Conservation (phyloP, 306 rosid genomes). For the Glycine tomentella region DNA sequence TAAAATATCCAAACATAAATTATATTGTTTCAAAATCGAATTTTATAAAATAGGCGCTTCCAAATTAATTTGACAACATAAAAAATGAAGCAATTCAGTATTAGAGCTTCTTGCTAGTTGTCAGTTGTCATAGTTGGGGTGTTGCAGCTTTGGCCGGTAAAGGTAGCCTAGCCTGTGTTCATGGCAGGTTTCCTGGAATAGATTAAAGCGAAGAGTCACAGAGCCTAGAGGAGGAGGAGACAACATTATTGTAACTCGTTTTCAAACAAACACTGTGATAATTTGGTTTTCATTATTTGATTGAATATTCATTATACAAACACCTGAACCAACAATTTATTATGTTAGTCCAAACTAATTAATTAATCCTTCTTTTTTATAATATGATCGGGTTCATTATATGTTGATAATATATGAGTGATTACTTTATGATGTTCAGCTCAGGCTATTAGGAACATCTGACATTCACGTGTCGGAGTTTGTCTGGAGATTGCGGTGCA, state of each 20-base stretch:
- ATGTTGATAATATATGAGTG: neutral
- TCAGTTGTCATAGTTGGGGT: no score
- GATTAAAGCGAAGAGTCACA: no score
- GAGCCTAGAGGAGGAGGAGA: no score
- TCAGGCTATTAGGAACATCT: conserved; percentile 34
- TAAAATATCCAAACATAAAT: no score
- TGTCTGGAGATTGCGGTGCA: conserved; percentile 20
- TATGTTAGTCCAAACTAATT: neutral
- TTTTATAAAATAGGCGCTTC: no score
- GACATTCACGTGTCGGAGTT: conserved; percentile 39
- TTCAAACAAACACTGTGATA: neutral
- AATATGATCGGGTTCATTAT: neutral
- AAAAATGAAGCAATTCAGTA: no score
- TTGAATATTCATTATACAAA: neutral
- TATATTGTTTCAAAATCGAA: no score
- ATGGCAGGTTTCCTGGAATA: no score
- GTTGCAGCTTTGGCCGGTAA: no score
- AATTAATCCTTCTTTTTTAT: neutral
- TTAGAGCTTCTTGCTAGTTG: no score
- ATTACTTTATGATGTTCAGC: neutral
- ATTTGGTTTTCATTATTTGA: neutral
- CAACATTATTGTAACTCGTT: neutral
- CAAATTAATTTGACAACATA: no score
- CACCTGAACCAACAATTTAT: neutral
- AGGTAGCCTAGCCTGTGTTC: no score